A percentile compares a stretch with the other conserved stretches of the same genome.
Evolutionary conservation across 2,329 filamentous ascomycete genomes (phyloP).

Genomic region (Paecilomyces sp.): DNA sequence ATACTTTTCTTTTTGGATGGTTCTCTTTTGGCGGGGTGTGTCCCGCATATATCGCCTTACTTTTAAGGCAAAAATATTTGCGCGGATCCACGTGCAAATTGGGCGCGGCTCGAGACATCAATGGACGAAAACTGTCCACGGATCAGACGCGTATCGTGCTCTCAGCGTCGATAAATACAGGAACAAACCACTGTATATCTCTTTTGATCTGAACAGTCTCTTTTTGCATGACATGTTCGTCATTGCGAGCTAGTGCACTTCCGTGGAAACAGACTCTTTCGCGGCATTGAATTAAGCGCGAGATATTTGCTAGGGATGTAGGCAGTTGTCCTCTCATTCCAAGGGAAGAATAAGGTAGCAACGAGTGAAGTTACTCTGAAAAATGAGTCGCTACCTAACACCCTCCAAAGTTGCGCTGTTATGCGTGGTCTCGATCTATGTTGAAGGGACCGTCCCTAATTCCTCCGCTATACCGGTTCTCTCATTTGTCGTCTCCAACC

Average conservation of each 20-base stretch:
- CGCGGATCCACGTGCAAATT: background rate
- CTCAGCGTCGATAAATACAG: background rate
- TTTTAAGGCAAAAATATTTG: background rate
- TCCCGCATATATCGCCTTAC: background rate
- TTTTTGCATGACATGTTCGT: too few relatives aligned
- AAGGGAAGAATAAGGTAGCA: background rate
- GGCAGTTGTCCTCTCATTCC: background rate
- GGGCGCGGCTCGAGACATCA: background rate
- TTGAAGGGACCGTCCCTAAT: constrained; percentile 60
- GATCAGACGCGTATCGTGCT: background rate
- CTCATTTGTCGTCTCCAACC: constrained; percentile 68
- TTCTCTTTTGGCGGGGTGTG: background rate
- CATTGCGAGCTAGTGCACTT: background rate
- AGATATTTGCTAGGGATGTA: background rate
- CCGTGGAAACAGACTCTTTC: background rate
- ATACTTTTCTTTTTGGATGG: background rate
- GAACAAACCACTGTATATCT: background rate
- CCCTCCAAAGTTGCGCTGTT: constrained; percentile 81
- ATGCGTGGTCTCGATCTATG: constrained; percentile 74
- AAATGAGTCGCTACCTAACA: constrained; percentile 78
- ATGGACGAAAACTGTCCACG: background rate
- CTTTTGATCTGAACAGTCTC: too few relatives aligned
- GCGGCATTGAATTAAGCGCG: background rate
- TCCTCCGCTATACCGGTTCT: constrained; percentile 67
- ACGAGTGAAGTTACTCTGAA: constrained; percentile 1